Percentiles rank a stretch among this genome's conserved stretches.
Conservation (phyloP, 176 grass and related monocot species). For the Zea mays region DNA sequence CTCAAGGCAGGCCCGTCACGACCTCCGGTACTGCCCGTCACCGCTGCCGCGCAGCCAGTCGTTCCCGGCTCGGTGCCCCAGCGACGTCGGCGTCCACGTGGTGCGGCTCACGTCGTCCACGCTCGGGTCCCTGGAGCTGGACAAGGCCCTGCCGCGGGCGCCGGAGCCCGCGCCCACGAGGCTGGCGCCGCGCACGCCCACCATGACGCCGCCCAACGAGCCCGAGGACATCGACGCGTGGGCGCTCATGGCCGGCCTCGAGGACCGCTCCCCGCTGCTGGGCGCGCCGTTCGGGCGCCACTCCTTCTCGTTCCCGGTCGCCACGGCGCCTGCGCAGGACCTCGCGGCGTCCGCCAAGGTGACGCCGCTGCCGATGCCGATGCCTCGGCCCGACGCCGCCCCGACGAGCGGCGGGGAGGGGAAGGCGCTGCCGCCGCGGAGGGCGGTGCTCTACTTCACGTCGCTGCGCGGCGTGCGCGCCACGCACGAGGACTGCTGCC, state of each 20-base stretch:
- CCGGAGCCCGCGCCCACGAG: constrained; percentile 30
- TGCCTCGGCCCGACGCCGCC: not conserved
- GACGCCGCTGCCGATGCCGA: constrained; percentile 38
- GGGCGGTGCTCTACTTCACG: constrained; percentile 90
- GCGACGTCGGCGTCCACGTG: constrained; percentile 41
- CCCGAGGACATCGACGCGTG: constrained; percentile 79
- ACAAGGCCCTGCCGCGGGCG: constrained; percentile 26
- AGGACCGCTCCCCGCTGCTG: constrained; percentile 53
- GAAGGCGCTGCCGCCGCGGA: not conserved
- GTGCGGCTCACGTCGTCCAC: constrained; percentile 70
- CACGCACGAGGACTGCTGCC: constrained; percentile 78
- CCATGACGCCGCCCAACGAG: constrained; percentile 91
- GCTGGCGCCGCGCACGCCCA: constrained; percentile 61
- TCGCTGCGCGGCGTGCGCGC: constrained; percentile 79
- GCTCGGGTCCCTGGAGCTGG: constrained; percentile 63
- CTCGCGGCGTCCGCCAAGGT: constrained; percentile 44
- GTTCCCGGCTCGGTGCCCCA: constrained; percentile 34
- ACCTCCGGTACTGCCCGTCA: constrained; percentile 58
- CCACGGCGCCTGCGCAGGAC: not conserved
- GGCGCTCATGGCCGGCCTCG: constrained; percentile 81
- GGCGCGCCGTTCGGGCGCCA: constrained; percentile 55
- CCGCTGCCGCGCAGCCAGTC: constrained; percentile 63
- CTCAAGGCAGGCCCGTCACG: constrained; percentile 73
- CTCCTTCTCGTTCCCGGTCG: constrained; percentile 84
- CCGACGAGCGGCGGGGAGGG: not conserved